A percentile compares a stretch with the other conserved stretches of the same genome.
These are phyloP conservation scores for Secale cereale DNA, from an alignment of 176 grass and related monocot species.

Conservation along the genomic window DNA sequence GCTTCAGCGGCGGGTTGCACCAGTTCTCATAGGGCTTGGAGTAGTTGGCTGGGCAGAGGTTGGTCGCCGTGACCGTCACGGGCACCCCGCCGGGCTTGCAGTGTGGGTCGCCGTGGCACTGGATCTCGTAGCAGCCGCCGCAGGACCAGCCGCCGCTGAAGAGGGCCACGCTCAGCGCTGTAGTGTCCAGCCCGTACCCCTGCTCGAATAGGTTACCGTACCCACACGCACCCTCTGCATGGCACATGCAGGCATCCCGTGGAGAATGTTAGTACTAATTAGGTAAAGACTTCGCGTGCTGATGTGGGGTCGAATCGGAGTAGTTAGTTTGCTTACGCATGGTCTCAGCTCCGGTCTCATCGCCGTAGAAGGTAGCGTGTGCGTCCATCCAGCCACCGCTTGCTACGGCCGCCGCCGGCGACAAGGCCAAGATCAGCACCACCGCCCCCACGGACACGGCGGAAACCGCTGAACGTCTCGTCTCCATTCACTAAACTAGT, in stretches of 20 bases:
- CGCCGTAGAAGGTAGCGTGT: conserved; percentile 5
- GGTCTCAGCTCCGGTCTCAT: conserved; percentile 4
- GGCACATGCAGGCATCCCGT: not conserved
- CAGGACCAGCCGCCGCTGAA: conserved; percentile 37
- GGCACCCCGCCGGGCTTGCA: conserved; percentile 25
- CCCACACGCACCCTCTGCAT: conserved; percentile 10
- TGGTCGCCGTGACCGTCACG: conserved; percentile 44
- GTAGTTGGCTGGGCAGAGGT: conserved; percentile 55
- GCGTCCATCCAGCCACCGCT: not conserved
- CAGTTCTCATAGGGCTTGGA: conserved; percentile 31
- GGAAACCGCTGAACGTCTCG: not conserved
- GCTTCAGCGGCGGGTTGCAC: conserved; percentile 53
- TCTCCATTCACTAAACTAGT: not conserved
- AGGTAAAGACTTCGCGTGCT: not conserved
- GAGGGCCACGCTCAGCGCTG: conserved; percentile 43
- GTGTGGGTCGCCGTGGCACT: conserved; percentile 8
- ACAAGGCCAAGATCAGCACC: not conserved
- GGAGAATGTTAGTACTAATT: not conserved
- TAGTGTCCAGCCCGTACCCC: conserved; percentile 7
- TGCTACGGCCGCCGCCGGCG: not conserved
- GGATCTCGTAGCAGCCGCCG: conserved; percentile 48
- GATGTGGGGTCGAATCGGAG: not conserved
- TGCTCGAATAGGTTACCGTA: conserved; percentile 6
- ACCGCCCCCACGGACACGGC: not conserved
- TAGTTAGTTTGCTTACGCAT: conserved; percentile 5